phyloP scores from a whole-genome alignment of 2,329 filamentous ascomycete genomes.

The Trichoderma lentiforme region DNA sequence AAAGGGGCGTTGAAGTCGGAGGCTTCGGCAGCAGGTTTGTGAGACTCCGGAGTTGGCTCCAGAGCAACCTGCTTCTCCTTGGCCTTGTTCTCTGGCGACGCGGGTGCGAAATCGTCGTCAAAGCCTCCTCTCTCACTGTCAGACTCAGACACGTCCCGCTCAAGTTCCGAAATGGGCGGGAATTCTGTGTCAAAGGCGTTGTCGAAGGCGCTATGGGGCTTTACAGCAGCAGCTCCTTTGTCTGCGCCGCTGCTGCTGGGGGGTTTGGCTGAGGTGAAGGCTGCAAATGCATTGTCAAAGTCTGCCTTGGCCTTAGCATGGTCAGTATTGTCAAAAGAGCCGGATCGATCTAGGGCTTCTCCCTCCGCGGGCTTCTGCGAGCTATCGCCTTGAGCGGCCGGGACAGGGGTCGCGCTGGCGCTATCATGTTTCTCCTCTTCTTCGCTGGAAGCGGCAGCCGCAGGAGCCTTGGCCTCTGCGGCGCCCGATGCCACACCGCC shows the following conservation, averaged over 20 bases:
- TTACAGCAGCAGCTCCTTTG: constrained; percentile 37
- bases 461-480: constrained; percentile 25
- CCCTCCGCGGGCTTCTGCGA: constrained; percentile 24
- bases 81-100: constrained; percentile 44
- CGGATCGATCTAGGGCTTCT: constrained; percentile 28
- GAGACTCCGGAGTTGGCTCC: constrained; percentile 6
- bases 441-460: constrained; percentile 12
- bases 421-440: constrained; percentile 25
- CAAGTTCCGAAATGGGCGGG: constrained; percentile 86
- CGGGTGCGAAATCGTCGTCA: constrained; percentile 85
- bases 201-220: constrained; percentile 54
- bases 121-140: constrained; percentile 79
- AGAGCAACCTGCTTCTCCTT: constrained; percentile 9
- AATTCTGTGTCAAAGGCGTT: constrained; percentile 72
- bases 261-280: constrained; percentile 58
- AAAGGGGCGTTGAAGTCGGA: constrained; percentile 17
- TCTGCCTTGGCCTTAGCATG: constrained; percentile 69
- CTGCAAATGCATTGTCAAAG: constrained; percentile 81
- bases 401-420: constrained; percentile 28
- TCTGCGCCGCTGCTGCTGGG: constrained; percentile 41
- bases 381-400: constrained; percentile 22
- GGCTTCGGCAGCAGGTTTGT: background rate
- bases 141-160: constrained; percentile 78
- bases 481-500: constrained; percentile 25
- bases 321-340: constrained; percentile 53